Evolutionary conservation across 2,329 filamentous ascomycete genomes (phyloP), one percentile per base, ranked within the genome.

Genomic region (Fusarium brevicatenulatum): DNA sequence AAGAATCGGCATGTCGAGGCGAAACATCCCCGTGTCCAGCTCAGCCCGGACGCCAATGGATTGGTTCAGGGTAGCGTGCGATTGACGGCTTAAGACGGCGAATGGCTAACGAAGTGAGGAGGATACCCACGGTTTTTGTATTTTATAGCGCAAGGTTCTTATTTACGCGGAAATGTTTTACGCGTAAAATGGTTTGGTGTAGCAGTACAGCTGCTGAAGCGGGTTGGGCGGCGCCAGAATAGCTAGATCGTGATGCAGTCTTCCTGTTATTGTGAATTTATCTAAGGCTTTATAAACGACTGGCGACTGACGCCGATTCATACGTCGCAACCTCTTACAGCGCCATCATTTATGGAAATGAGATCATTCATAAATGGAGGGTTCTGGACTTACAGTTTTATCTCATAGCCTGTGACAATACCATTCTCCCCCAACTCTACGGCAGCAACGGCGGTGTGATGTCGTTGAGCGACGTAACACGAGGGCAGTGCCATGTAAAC

Each of bases 261-360:
- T 34, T 7, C 12, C 13, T 34, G 13, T 15, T 13, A 5, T 88
- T 0, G 95, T 93, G 0, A 90, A 90, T 34, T 91, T 91, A 73
- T 97, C 92, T 1, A 93, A 93, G 0, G 93, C 93, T 74, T 92
- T 92, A 4, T 91, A 72, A 96, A 97, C 95, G 95, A 98, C 43
- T 91, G 90, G 0, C 91, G 85, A 0, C 93, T 13, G 0, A 23
- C 3, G 0, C 1, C 0, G 0, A 0, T n/a, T 3, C 0, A 15
- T 0, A 2, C 88, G 50, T 97, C 93, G 1, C 92, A 85, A 63
- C 95, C 92, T 5, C 88, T 82, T 21, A 92, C 86, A 69, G 95
- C 92, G 28, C 92, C 90, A 42, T 97, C 92, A 79, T 98, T 94
- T 43, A 98, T 94, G 0, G 94, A 4, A 23, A 9, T 15, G 4